Conservation (phyloP, 179 eudicot genomes). For the Camellia oleifera region DNA sequence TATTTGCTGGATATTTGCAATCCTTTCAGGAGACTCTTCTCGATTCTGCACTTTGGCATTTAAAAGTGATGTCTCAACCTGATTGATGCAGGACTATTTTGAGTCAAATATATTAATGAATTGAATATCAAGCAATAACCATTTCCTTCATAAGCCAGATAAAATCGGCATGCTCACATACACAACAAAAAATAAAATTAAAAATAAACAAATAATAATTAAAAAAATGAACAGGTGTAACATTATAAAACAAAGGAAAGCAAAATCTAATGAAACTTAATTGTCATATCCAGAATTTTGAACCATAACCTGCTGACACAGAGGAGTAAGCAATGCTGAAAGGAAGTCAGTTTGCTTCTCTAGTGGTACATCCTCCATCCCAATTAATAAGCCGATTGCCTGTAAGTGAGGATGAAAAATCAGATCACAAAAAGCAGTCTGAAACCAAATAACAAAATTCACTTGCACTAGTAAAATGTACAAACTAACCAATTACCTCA, state of each 20-base stretch:
- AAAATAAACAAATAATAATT: background rate
- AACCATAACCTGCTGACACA: constrained; percentile 77
- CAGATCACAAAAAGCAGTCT: background rate
- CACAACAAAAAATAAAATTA: background rate
- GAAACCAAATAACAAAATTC: background rate
- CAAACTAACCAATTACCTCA: constrained; percentile 64
- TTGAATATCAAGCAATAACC: background rate
- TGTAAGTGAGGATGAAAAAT: constrained; percentile 21
- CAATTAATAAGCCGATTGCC: constrained; percentile 97
- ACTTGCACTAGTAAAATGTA: background rate
- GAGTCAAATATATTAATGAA: background rate
- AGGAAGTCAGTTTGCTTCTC: constrained; percentile 85
- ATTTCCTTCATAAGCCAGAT: background rate
- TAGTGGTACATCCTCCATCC: constrained; percentile 88
- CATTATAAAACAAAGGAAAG: background rate
- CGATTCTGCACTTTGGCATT: constrained; percentile 53
- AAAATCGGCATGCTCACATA: background rate
- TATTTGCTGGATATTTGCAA: constrained; percentile 69
- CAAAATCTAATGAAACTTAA: background rate
- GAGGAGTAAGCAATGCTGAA: constrained; percentile 84
- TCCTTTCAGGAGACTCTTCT: constrained; percentile 52
- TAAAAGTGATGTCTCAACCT: constrained; percentile 69
- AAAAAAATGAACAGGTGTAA: background rate
- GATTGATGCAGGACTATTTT: constrained; percentile 22
- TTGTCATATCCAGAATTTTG: constrained; percentile 5